phyloP scores from a whole-genome alignment of 1,139 yeast species.

The Yamadazyma pseudoaaseri region DNA sequence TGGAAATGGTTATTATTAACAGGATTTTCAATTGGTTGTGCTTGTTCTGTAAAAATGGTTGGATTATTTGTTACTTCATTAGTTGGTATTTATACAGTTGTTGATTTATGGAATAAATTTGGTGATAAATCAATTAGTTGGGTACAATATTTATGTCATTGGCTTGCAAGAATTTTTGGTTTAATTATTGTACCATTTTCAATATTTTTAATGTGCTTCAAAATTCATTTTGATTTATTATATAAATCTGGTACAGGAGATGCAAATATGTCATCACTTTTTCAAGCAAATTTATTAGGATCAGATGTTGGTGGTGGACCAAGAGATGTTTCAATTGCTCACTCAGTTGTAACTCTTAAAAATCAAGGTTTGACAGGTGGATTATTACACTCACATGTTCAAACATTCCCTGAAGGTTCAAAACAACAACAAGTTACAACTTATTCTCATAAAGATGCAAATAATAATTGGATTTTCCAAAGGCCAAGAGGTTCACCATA shows the following conservation, averaged over 20 bases:
- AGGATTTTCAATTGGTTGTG: conserved; percentile 74
- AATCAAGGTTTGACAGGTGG: conserved; percentile 93
- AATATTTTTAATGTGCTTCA: conserved; percentile 65
- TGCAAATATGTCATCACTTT: conserved; percentile 93
- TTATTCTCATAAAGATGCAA: conserved; percentile 86
- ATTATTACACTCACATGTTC: conserved; percentile 90
- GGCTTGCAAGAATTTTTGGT: conserved; percentile 62
- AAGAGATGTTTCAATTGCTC: conserved; percentile 77
- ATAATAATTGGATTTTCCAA: conserved; percentile 89
- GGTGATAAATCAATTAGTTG: conserved; percentile 56
- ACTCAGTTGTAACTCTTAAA: conserved; percentile 76
- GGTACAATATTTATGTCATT: conserved; percentile 54
- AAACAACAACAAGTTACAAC: conserved; percentile 96
- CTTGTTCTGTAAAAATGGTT: conserved; percentile 84
- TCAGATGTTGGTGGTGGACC: conserved; percentile 85
- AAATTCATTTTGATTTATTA: conserved; percentile 70
- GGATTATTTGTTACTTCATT: conserved; percentile 74
- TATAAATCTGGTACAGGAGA: conserved; percentile 89
- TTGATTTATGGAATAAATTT: conserved; percentile 69
- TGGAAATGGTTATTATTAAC: conserved; percentile 87
- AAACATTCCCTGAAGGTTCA: conserved; percentile 92
- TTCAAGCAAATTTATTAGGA: conserved; percentile 89
- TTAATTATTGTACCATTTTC: conserved; percentile 61
- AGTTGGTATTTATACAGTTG: conserved; percentile 74
- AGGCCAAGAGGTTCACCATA: conserved; percentile 61